These are phyloP conservation scores for Crithidia sp. DNA, from an alignment of 208 protist species.

Conservation along the genomic window DNA sequence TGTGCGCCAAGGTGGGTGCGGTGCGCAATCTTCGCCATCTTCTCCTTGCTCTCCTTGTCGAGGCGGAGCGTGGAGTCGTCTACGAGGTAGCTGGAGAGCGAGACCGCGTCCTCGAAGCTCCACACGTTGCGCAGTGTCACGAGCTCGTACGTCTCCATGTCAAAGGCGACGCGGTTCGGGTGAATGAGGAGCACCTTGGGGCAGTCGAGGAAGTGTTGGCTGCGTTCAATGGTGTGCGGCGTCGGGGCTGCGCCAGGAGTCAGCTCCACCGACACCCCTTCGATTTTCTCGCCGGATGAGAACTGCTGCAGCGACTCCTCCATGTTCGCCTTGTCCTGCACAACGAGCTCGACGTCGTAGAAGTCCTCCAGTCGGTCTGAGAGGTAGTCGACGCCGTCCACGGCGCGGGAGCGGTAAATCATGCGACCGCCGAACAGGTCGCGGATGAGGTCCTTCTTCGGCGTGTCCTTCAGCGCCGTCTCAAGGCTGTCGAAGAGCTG, in stretches of 20 bases:
- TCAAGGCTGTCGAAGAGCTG: slow-evolving; percentile 87
- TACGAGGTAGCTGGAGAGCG: slow-evolving; percentile 63
- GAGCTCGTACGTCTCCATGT: slow-evolving; percentile 70
- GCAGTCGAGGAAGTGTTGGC: slow-evolving; percentile 65
- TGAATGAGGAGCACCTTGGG: slow-evolving; percentile 91
- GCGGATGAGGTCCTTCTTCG: slow-evolving; percentile 66
- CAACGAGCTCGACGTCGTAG: slow-evolving; percentile 88
- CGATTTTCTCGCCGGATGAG: slow-evolving; percentile 73
- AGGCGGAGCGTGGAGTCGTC: slow-evolving; percentile 42
- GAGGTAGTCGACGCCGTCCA: slow-evolving; percentile 71
- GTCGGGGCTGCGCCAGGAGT: slow-evolving; percentile 44
- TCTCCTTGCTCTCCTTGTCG: slow-evolving; percentile 61
- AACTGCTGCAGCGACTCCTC: slow-evolving; percentile 80
- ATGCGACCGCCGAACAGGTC: slow-evolving; percentile 79
- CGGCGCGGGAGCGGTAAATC: slow-evolving; percentile 73
- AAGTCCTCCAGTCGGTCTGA: slow-evolving; percentile 80
- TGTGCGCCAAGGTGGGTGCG: slow-evolving; percentile 21
- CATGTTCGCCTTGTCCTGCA: slow-evolving; percentile 80
- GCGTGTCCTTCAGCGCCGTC: slow-evolving; percentile 76
- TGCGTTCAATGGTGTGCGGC: slow-evolving; percentile 78
- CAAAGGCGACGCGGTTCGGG: slow-evolving; percentile 89
- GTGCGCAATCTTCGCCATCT: slow-evolving; percentile 26
- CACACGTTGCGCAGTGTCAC: slow-evolving; percentile 89
- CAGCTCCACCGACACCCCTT: slow-evolving; percentile 82
- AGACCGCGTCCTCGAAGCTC: slow-evolving; percentile 64